phyloP scores from a whole-genome alignment of 345 rosid species.

The Pistacia vera region DNA sequence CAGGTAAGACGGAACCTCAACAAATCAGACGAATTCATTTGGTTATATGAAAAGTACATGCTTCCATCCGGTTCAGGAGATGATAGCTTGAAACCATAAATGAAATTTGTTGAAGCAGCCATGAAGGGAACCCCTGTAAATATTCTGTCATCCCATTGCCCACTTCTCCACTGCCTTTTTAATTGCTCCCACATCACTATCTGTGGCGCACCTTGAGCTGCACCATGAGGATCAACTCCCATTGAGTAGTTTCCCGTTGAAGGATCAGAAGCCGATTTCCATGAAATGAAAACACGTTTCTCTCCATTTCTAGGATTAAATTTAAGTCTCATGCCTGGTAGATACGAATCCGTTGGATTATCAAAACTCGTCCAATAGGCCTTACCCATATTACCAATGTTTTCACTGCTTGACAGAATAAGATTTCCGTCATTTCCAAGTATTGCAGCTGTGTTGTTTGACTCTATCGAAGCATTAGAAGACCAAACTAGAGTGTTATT shows the following conservation, averaged over 20 bases:
- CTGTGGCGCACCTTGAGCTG: constrained; percentile 54
- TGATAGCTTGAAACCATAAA: constrained; percentile 63
- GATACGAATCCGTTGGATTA: constrained; percentile 57
- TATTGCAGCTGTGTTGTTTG: constrained; percentile 37
- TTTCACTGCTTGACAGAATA: constrained; percentile 26
- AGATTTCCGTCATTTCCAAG: constrained; percentile 41
- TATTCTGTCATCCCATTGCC: constrained; percentile 63
- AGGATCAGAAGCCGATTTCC: constrained; percentile 67
- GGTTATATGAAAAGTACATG: constrained; percentile 57
- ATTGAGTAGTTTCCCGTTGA: constrained; percentile 58
- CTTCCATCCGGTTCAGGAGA: constrained; percentile 37
- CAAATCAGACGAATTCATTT: constrained; percentile 31
- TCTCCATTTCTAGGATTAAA: constrained; percentile 45
- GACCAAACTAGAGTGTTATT: constrained; percentile 47
- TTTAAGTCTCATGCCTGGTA: constrained; percentile 61
- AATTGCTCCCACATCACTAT: constrained; percentile 67
- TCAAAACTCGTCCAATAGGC: constrained; percentile 66
- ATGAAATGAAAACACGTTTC: constrained; percentile 50
- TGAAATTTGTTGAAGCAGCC: constrained; percentile 33
- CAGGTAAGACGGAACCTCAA: constrained; percentile 49
- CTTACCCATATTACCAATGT: constrained; percentile 10
- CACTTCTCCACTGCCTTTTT: constrained; percentile 70
- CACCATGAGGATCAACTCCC: constrained; percentile 49
- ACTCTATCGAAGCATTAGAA: constrained; percentile 29
- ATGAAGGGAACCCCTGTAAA: constrained; percentile 64